Evolutionary conservation across 1,139 yeast species (phyloP), one percentile per base, ranked within the genome.

Genomic region (Taphrina communis): DNA sequence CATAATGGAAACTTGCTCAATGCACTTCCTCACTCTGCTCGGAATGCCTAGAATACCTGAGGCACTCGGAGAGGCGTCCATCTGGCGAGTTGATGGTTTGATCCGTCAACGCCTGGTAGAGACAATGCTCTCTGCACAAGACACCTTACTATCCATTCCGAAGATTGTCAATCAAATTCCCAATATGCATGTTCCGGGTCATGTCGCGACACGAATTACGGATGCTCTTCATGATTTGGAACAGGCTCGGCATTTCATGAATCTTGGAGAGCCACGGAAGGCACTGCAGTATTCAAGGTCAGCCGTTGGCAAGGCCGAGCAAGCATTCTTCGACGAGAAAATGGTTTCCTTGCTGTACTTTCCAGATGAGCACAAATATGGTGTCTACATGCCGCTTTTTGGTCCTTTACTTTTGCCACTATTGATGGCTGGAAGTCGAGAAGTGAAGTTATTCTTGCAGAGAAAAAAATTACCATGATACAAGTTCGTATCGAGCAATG

Each of bases 261-360:
- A 21, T 39, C 36, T 11, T n/a, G 68, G 62, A n/a, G 19, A 56
- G n/a, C 36, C 66, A 69, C 68, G 50, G 6, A 35, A 21, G 5
- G 75, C 77, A 6, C 71, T 80, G 48, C 70, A 67, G 6, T 50
- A 59, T 19, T 86, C 96, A 0, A 85, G 88, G 14, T 75, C 77
- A 21, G 86, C 94, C 7, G 81, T 85, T 41, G 77, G 80, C 53
- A 77, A 80, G 46, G 86, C 96, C 0, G 89, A 91, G 74, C 80
- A 81, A 51, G 97, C 97, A 0, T 93, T 94, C 75, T 94, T 93
- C 77, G 96, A 93, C 73, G 89, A 90, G 74, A 93, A 89, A 77
- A 93, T 94, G 96, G 94, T 93, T 8, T 97, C 91, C 75, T 97
- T 93, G 76, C 90, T 89, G 62, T 92, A 89, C 75, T 92, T 93